These are phyloP conservation scores for Puccinellia tenuiflora DNA, from an alignment of 176 grass and related monocot genomes.

Conservation along the genomic window DNA sequence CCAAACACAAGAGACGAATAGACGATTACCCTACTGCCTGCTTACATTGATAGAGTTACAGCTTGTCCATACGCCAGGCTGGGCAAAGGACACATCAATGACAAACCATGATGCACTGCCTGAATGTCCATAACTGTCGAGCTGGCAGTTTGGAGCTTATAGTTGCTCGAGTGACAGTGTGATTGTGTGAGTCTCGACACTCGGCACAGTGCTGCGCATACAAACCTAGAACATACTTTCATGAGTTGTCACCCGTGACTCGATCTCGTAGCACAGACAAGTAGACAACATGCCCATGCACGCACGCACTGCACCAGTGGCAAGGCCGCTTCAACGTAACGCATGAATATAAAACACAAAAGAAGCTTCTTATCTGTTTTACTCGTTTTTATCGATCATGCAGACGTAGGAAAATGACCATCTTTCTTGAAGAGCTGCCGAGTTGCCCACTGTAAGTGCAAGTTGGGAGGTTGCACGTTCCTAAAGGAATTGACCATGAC, in stretches of 20 bases:
- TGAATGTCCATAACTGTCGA: not conserved
- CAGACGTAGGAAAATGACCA: too few relatives aligned
- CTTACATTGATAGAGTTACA: not conserved
- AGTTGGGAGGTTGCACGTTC: not conserved
- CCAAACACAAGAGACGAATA: too few relatives aligned
- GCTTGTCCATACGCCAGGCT: constrained; percentile 8
- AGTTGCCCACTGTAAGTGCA: not conserved
- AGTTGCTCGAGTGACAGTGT: not conserved
- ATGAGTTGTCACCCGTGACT: not conserved
- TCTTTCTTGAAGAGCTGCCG: not conserved
- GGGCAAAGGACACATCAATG: not conserved
- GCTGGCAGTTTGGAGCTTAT: constrained; percentile 5
- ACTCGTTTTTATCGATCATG: too few relatives aligned
- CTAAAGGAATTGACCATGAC: not conserved
- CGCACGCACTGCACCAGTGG: too few relatives aligned
- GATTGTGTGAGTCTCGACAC: not conserved
- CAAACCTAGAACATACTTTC: not conserved
- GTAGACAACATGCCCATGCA: constrained; percentile 15
- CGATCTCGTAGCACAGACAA: constrained; percentile 7
- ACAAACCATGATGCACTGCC: constrained; percentile 1
- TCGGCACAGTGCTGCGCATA: not conserved
- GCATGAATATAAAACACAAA: too few relatives aligned
- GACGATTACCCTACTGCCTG: too few relatives aligned
- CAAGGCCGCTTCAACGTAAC: too few relatives aligned
- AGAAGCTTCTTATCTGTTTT: too few relatives aligned